Evolutionary conservation across 2,329 filamentous ascomycete genomes (phyloP), one percentile per base, ranked within the genome.

Genomic region (Trichophyton schoenleinii): DNA sequence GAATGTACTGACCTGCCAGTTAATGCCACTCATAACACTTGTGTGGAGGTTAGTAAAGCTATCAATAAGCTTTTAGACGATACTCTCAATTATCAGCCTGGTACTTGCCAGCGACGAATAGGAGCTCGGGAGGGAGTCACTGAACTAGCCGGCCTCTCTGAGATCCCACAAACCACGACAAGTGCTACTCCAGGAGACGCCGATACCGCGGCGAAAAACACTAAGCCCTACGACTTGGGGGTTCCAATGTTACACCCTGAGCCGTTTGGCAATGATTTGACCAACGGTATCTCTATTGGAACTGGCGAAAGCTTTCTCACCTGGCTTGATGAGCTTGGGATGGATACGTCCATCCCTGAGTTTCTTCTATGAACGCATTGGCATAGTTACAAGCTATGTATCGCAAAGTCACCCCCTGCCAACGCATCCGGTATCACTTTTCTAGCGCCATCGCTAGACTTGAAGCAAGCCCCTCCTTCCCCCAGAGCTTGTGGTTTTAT

Each of bases 41-140:
- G 65, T 28, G 58, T 63, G 48, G 66, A 66, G 57, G 46, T 68
- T 34, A 67, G 53, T 22, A 67, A 68, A 46, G 61, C 65, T 1
- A 65, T 68, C 0, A 65, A 62, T 15, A 63, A 60, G 22, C 46
- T 68, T 9, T 61, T 68, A 3, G 66, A 68, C 20, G 65, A 68
- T 41, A 61, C 65, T 13, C 49, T 68, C 3, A 64, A 68, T 42
- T 62, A 68, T 38, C 63, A 71, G 58, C 38, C 72, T 71, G 63
- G 76, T 77, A 7, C 66, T 70, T 5, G 34, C 6, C 53, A 36
- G 15, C 57, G 36, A 9, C 57, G 31, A 46, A 46, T 31, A n/a
- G 57, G 38, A 31, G 41, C 11, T n/a, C 7, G 2, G 13, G 9
- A 42, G 8, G 8, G 5, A 36, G 41, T 31, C 41, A 18, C 57